These are phyloP conservation scores for Alternaria brassicicola DNA, from an alignment of 2,329 filamentous ascomycete species.

Conservation along the genomic window DNA sequence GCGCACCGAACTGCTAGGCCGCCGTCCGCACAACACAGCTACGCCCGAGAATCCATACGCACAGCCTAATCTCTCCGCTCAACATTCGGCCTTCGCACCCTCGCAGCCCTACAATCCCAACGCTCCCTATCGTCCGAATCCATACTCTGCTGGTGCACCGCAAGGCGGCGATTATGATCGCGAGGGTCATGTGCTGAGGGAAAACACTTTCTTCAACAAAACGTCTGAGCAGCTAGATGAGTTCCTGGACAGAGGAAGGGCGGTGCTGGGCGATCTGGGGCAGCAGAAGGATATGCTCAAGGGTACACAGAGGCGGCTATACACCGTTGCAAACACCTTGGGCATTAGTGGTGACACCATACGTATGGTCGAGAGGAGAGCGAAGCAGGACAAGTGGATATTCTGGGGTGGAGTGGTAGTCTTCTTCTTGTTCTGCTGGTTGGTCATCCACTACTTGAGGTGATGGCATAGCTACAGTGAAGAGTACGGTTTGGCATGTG, in stretches of 20 bases:
- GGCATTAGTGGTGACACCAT: slow-evolving; percentile 96
- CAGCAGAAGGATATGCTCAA: slow-evolving; percentile 95
- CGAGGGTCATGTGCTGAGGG: slow-evolving; percentile 82
- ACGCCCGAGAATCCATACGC: slow-evolving; percentile 95
- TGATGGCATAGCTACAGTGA: slow-evolving; percentile 8
- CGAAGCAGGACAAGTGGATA: slow-evolving; percentile 97
- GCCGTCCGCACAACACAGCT: slow-evolving; percentile 77
- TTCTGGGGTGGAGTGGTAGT: slow-evolving; percentile 85
- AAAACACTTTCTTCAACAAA: slow-evolving; percentile 83
- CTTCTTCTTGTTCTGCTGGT: slow-evolving; percentile 91
- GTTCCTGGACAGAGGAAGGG: slow-evolving; percentile 88
- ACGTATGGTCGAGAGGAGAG: slow-evolving; percentile 89
- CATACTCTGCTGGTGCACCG: slow-evolving; percentile 46
- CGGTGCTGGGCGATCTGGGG: slow-evolving; percentile 85
- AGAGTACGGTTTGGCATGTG: not conserved
- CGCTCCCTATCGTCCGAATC: slow-evolving; percentile 49
- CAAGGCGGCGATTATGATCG: slow-evolving; percentile 64
- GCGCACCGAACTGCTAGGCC: slow-evolving; percentile 80
- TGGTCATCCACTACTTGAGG: slow-evolving; percentile 83
- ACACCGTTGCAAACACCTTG: slow-evolving; percentile 91
- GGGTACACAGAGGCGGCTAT: slow-evolving; percentile 87
- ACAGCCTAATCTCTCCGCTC: slow-evolving; percentile 27
- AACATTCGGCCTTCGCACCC: slow-evolving; percentile 42
- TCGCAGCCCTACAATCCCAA: slow-evolving; percentile 35
- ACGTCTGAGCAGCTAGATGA: slow-evolving; percentile 90